phyloP scores from a whole-genome alignment of 2,329 filamentous ascomycete genomes.

The Hypoxylon sp. region DNA sequence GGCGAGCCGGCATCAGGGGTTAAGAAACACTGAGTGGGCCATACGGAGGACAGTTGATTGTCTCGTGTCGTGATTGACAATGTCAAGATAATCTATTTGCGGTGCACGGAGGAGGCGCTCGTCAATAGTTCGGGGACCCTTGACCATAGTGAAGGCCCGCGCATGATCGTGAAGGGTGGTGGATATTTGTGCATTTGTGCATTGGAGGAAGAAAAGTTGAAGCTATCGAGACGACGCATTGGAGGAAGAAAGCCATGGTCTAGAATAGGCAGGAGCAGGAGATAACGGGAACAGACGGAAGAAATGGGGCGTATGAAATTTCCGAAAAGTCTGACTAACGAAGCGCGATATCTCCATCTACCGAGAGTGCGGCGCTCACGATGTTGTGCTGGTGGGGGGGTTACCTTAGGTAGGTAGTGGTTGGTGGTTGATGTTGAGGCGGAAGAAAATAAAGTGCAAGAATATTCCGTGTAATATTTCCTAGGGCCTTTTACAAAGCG shows the following conservation, averaged over 20 bases:
- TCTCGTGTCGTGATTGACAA: conserved; percentile 14
- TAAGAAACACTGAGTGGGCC: conserved; percentile 32
- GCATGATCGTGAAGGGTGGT: too few species aligned
- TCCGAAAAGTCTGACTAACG: not conserved
- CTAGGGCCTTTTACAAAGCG: not conserved
- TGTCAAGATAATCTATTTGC: conserved; percentile 26
- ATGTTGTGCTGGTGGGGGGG: not conserved
- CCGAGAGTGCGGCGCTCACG: conserved; percentile 10
- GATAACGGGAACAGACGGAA: not conserved
- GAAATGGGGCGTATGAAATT: not conserved
- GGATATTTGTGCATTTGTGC: conserved; percentile 2
- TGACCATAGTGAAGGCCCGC: not conserved
- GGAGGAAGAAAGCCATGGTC: conserved; percentile 6
- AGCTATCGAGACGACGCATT: conserved; percentile 3
- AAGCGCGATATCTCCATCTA: conserved; percentile 23
- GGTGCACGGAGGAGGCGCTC: conserved; percentile 11
- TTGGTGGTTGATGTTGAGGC: not conserved
- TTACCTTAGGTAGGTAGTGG: too few species aligned
- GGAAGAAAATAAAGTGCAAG: conserved; percentile 8
- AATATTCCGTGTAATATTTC: too few species aligned
- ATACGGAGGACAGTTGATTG: conserved; percentile 21
- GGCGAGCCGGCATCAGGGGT: conserved; percentile 30
- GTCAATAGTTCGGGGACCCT: not conserved
- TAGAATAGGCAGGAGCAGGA: conserved; percentile 10
- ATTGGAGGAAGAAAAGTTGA: conserved; percentile 12